These are phyloP conservation scores for Lotmaria passim DNA, from an alignment of 208 protist species.

Conservation along the genomic window DNA sequence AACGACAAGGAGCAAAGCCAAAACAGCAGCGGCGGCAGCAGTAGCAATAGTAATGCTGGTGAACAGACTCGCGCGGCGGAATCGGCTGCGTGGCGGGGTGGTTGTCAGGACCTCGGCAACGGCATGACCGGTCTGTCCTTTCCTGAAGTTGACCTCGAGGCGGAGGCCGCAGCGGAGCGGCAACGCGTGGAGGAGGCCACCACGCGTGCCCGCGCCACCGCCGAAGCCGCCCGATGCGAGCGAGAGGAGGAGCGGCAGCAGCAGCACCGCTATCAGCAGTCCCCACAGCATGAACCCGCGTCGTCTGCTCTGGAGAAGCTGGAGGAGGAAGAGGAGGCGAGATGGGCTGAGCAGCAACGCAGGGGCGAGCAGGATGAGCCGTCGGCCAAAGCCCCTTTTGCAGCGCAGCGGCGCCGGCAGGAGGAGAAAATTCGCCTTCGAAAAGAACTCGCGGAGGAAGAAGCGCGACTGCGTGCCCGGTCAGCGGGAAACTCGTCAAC, in stretches of 20 bases:
- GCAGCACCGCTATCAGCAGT: constrained; percentile 16
- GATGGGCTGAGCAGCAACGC: too few species aligned
- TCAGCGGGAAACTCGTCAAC: not conserved
- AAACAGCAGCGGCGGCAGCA: not conserved
- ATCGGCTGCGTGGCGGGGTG: constrained; percentile 25
- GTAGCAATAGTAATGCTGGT: not conserved
- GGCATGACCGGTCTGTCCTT: constrained; percentile 71
- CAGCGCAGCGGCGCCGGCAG: constrained; percentile 15
- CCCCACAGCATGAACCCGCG: not conserved
- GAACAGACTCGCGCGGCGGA: not conserved
- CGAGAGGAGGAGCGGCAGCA: constrained; percentile 5
- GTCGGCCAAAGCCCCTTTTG: not conserved
- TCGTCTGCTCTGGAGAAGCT: not conserved
- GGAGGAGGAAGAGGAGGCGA: not conserved
- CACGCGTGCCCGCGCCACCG: constrained; percentile 14
- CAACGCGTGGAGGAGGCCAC: constrained; percentile 16
- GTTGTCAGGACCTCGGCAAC: constrained; percentile 68
- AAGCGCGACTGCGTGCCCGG: not conserved
- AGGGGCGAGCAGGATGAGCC: not conserved
- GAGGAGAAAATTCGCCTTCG: constrained; percentile 18
- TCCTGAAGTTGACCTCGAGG: constrained; percentile 68
- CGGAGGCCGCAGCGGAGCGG: constrained; percentile 29
- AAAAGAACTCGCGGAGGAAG: constrained; percentile 24
- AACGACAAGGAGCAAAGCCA: not conserved
- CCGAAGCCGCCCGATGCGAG: constrained; percentile 8